Conservation (phyloP, 345 rosid species). For the Corchorus capsularis region DNA sequence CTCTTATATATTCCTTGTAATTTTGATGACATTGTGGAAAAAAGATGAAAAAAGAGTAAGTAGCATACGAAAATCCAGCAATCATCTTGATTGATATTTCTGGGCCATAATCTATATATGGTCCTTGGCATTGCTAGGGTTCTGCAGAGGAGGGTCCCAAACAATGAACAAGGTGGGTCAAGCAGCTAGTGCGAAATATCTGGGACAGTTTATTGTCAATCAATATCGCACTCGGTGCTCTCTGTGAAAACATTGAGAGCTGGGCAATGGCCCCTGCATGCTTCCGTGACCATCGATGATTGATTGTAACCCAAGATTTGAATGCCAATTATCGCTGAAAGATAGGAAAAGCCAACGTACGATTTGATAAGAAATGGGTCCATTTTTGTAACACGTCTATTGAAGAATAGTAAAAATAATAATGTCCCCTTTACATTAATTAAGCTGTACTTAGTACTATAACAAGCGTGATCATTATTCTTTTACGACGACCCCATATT, state of each 20-base stretch:
- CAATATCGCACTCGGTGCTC: background rate
- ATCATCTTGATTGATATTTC: constrained; percentile 19
- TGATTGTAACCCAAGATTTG: constrained; percentile 13
- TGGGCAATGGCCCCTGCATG: constrained; percentile 8
- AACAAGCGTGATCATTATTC: background rate
- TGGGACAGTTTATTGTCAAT: constrained; percentile 9
- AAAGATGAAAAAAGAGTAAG: background rate
- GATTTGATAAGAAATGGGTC: constrained; percentile 13
- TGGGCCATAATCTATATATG: constrained; percentile 3
- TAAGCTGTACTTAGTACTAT: background rate
- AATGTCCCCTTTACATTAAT: constrained; percentile 4
- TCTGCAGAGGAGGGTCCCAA: constrained; percentile 10
- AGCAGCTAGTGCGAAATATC: constrained; percentile 3
- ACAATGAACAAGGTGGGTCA: constrained; percentile 9
- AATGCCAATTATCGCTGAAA: constrained; percentile 7
- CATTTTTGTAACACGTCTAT: background rate
- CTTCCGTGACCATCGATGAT: constrained; percentile 11
- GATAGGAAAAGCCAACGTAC: constrained; percentile 3
- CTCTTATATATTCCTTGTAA: background rate
- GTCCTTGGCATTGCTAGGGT: constrained; percentile 10
- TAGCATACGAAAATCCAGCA: constrained; percentile 3
- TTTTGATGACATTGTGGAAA: constrained; percentile 1
- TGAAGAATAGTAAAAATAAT: background rate
- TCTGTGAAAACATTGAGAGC: constrained; percentile 2
- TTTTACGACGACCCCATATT: background rate